Percentiles rank a stretch among this genome's conserved stretches.
Conservation (phyloP, 2,329 filamentous ascomycete species). For the Onygena corvina region DNA sequence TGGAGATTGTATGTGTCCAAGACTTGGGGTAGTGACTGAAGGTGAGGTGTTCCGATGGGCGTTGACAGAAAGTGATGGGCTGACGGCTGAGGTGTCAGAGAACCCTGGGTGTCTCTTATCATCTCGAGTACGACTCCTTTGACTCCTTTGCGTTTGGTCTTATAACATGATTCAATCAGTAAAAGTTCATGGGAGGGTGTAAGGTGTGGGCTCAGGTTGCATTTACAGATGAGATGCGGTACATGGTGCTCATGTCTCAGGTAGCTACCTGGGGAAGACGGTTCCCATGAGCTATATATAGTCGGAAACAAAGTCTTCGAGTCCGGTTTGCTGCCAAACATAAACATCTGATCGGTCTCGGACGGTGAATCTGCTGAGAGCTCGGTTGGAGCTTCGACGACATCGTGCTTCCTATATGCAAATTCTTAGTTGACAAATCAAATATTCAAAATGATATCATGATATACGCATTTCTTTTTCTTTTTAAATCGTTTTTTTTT, state of each 20-base stretch:
- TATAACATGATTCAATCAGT: constrained; percentile 12
- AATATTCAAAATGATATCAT: background rate
- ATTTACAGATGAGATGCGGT: constrained; percentile 53
- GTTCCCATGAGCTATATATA: background rate
- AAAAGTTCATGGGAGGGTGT: background rate
- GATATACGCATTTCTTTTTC: background rate
- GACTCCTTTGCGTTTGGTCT: constrained; percentile 40
- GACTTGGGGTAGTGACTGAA: constrained; percentile 18
- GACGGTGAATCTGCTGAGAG: constrained; percentile 22
- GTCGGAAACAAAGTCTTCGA: background rate
- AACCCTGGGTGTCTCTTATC: constrained; percentile 37
- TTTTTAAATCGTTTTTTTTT: background rate
- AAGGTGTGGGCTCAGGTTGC: background rate
- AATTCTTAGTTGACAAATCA: background rate
- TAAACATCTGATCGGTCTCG: background rate
- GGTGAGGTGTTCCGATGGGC: constrained; percentile 27
- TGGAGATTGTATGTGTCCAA: constrained; percentile 27
- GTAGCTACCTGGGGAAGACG: constrained; percentile 8
- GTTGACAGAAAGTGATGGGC: constrained; percentile 29
- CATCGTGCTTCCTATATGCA: background rate
- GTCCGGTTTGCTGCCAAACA: background rate
- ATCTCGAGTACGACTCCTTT: constrained; percentile 33
- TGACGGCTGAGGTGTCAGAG: constrained; percentile 29
- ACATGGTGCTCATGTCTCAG: constrained; percentile 42
- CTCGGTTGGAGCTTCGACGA: constrained; percentile 21